Evolutionary conservation across 345 rosid species (phyloP).

Genomic region (Salix arbutifolia): DNA sequence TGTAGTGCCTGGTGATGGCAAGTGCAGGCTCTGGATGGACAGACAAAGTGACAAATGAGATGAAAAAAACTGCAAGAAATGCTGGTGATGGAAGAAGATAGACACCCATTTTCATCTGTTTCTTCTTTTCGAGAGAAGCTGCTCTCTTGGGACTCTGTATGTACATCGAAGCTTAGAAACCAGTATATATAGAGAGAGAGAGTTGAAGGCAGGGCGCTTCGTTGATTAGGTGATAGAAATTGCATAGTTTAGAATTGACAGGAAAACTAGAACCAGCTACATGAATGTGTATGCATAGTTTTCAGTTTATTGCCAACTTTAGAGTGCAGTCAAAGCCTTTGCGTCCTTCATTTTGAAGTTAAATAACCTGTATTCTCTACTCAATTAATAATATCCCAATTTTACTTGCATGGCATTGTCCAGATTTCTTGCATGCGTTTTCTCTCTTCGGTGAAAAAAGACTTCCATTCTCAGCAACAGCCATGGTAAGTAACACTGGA

Average conservation of each 20-base stretch:
- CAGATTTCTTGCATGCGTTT: neutral
- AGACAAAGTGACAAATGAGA: constrained; percentile 3
- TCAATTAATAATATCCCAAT: neutral
- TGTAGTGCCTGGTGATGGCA: constrained; percentile 18
- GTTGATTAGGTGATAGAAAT: constrained; percentile 8
- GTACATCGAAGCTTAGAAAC: constrained; percentile 11
- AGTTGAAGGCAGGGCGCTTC: constrained; percentile 20
- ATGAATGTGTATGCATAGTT: neutral
- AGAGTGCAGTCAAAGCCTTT: constrained; percentile 74
- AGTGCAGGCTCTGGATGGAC: constrained; percentile 1
- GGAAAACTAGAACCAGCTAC: neutral
- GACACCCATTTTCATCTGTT: constrained; percentile 17
- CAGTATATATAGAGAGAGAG: constrained; percentile 25
- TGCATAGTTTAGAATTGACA: neutral
- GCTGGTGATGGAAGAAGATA: constrained; percentile 26
- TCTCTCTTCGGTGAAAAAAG: neutral
- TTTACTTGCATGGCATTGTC: neutral
- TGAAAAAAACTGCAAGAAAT: constrained; percentile 5
- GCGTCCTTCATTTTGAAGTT: constrained; percentile 15
- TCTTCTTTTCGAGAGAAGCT: neutral
- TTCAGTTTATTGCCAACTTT: constrained; percentile 50
- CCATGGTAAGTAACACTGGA: neutral
- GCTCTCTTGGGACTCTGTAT: neutral
- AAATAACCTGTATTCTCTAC: neutral
- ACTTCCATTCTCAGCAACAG: neutral